Percentiles rank a stretch among this genome's conserved stretches.
Evolutionary conservation across 225 moss, liverwort and hornwort genomes (phyloP).

Genomic region (Physcomitrellopsis africana): DNA sequence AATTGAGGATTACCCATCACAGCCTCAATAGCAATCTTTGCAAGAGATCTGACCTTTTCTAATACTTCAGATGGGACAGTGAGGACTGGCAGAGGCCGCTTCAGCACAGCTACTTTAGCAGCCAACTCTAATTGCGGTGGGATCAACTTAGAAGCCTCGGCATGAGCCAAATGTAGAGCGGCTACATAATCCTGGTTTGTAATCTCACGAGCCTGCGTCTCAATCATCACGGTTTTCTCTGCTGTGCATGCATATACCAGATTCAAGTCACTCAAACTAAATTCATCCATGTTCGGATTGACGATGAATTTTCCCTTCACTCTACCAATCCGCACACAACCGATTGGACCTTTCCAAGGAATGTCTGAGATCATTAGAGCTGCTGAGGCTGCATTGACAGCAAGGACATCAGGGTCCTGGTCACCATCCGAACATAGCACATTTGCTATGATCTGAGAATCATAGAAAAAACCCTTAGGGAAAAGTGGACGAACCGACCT

Average conservation of each 20-base stretch:
- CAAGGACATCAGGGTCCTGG: slow-evolving; percentile 92
- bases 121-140: slow-evolving; percentile 76
- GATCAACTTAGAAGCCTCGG: slow-evolving; percentile 80
- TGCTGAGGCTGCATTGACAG: slow-evolving; percentile 95
- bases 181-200: slow-evolving; percentile 77
- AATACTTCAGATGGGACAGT: slow-evolving; percentile 66
- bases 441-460: slow-evolving; percentile 95
- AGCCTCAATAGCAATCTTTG: slow-evolving; percentile 62
- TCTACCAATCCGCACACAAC: slow-evolving; percentile 89
- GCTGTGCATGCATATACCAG: slow-evolving; percentile 90
- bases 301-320: slow-evolving; percentile 76
- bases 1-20: slow-evolving; percentile 82
- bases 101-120: slow-evolving; percentile 71
- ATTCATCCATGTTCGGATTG: slow-evolving; percentile 85
- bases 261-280: slow-evolving; percentile 82
- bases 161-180: slow-evolving; percentile 84
- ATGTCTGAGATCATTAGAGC: slow-evolving; percentile 90
- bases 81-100: slow-evolving; percentile 66
- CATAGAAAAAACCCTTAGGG: slow-evolving; percentile 80
- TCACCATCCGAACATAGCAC: slow-evolving; percentile 94
- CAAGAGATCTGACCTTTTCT: slow-evolving; percentile 65
- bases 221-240: slow-evolving; percentile 91
- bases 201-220: slow-evolving; percentile 93
- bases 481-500: slow-evolving; percentile 90
- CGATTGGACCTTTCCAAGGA: slow-evolving; percentile 95